These are phyloP conservation scores for Onygenales sp. DNA, from an alignment of 2,329 filamentous ascomycete species.

Conservation along the genomic window DNA sequence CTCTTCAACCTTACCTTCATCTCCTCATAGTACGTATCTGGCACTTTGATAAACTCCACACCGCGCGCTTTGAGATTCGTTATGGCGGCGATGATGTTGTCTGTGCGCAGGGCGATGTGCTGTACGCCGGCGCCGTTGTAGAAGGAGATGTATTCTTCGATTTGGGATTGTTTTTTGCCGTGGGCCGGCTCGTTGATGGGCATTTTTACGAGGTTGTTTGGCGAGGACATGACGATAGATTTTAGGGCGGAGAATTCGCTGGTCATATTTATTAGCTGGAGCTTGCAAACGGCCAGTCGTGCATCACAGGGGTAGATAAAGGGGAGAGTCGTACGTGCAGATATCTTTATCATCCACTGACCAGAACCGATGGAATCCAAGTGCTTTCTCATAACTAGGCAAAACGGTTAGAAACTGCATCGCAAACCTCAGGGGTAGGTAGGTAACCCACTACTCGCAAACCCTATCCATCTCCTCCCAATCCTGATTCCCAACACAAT, in stretches of 20 bases:
- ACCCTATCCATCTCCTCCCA: conserved; percentile 75
- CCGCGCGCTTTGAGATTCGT: conserved; percentile 72
- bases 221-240: conserved; percentile 81
- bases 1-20: conserved; percentile 66
- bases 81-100: conserved; percentile 70
- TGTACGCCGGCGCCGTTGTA: conserved; percentile 85
- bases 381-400: conserved; percentile 68
- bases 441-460: conserved; percentile 46
- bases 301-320: neutral
- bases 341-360: conserved; percentile 89
- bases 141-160: conserved; percentile 87
- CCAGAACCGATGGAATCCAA: conserved; percentile 96
- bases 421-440: neutral
- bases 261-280: neutral
- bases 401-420: neutral
- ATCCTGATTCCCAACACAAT: conserved; percentile 95
- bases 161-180: conserved; percentile 86
- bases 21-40: conserved; percentile 71
- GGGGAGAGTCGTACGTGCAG: conserved; percentile 45
- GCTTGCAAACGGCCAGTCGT: neutral
- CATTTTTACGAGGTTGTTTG: conserved; percentile 87
- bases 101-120: conserved; percentile 80
- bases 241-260: conserved; percentile 76
- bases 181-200: conserved; percentile 92
- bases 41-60: conserved; percentile 87